Evolutionary conservation across 352 stramenopile species (phyloP).

Genomic region (Pilasporangium apinafurcum): DNA sequence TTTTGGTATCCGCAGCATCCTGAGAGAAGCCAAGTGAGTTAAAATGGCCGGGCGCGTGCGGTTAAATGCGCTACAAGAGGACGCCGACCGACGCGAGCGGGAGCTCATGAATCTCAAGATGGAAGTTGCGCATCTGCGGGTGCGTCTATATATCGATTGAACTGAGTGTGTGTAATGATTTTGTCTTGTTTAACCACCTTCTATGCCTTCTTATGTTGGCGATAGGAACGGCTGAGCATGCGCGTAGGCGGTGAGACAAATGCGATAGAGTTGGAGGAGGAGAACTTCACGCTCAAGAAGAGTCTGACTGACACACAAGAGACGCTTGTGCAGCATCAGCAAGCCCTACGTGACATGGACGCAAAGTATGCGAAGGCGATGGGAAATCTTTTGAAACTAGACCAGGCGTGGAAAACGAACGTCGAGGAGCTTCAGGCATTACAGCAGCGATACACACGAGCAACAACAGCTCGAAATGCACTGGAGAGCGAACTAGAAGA

Average conservation of each 20-base stretch:
- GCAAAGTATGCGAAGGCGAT: conserved; percentile 61
- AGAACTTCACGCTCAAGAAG: conserved; percentile 63
- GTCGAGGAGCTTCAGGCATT: conserved; percentile 14
- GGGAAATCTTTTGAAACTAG: conserved; percentile 58
- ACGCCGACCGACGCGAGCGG: conserved; percentile 47
- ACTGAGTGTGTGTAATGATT: background rate
- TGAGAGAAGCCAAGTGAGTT: too few species aligned
- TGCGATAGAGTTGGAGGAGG: conserved; percentile 69
- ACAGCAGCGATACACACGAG: conserved; percentile 7
- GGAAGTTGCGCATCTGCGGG: conserved; percentile 66
- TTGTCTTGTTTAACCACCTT: background rate
- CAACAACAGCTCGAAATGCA: background rate
- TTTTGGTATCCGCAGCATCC: too few species aligned
- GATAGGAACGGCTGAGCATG: conserved; percentile 45
- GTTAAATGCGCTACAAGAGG: conserved; percentile 40
- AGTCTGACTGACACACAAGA: conserved; percentile 48
- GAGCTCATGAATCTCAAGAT: conserved; percentile 86
- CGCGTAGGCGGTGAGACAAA: conserved; percentile 71
- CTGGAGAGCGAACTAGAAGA: background rate
- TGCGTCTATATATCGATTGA: conserved; percentile 1
- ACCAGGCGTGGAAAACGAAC: conserved; percentile 67
- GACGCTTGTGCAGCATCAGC: conserved; percentile 26
- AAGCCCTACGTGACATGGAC: conserved; percentile 40
- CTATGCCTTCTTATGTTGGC: background rate
- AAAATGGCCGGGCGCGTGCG: conserved; percentile 14